These are phyloP conservation scores for Saccharomycopsis phalli DNA, from an alignment of 1,139 yeast genomes.

Conservation along the genomic window DNA sequence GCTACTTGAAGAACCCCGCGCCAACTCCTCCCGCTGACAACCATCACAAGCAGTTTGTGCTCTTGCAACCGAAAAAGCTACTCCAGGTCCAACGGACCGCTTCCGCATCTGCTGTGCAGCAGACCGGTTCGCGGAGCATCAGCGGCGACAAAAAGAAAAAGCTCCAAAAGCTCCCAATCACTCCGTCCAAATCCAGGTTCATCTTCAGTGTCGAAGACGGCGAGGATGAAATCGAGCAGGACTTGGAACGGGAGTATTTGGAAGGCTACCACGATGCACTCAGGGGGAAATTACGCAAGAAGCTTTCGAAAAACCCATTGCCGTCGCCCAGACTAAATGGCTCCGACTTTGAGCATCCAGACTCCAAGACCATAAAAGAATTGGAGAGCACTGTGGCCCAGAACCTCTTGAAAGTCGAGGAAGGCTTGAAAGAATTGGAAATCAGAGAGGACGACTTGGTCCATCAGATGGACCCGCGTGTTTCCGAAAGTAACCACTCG, in stretches of 20 bases:
- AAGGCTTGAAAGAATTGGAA: slow-evolving; percentile 23
- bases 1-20: not conserved
- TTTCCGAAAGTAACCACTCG: not conserved
- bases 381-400: slow-evolving; percentile 20
- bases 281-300: slow-evolving; percentile 31
- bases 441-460: slow-evolving; percentile 23
- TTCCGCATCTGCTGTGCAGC: not conserved
- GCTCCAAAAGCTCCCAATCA: slow-evolving; percentile 15
- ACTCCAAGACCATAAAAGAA: slow-evolving; percentile 7
- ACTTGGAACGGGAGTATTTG: slow-evolving; percentile 50
- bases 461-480: slow-evolving; percentile 2
- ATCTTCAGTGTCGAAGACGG: slow-evolving; percentile 74
- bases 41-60: slow-evolving; percentile 17
- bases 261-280: slow-evolving; percentile 71
- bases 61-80: slow-evolving; percentile 15
- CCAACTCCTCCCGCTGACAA: slow-evolving; percentile 5
- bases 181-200: slow-evolving; percentile 20
- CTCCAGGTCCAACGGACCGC: no score
- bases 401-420: slow-evolving; percentile 24
- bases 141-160: slow-evolving; percentile 11
- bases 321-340: slow-evolving; percentile 6
- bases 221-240: slow-evolving; percentile 51
- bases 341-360: slow-evolving; percentile 18
- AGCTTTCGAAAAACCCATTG: slow-evolving; percentile 22
- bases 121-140: not conserved